Evolutionary conservation across 768 basidiomycete species (phyloP), one percentile per base, ranked within the genome.

Genomic region (Leccinum imitatum): DNA sequence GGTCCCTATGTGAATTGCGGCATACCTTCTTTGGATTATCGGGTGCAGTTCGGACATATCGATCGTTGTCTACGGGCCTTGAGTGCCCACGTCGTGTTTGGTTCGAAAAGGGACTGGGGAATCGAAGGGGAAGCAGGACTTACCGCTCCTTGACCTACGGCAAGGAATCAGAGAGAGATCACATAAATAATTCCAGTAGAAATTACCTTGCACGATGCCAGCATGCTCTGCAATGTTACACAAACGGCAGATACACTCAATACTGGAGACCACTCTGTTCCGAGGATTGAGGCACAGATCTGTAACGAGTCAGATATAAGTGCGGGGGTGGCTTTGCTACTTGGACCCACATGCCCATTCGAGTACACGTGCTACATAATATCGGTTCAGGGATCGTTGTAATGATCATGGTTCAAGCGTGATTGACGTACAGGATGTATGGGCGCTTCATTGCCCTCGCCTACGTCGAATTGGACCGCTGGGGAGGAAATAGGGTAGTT

Each of bases 271-370:
- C 92, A 94, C 64, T 93, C 93, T 65, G 83, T 89, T 27, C 91
- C 93, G 8, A 95, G 84, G 58, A 95, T 93, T 14, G 90, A 93
- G 9, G 90, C 91, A 69, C 93, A 95, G 65, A 95, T 94, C 89
- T 94, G 41, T 21, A 51, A 39, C 52, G 52, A n/a, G 58, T 66
- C 58, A 69, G 59, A 60, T 58, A 55, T 48, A 56, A 57, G 65
- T 65, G 51, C 53, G 58, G 33, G 41, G 17, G 47, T 55, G 25
- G 60, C n/a, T 3, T 31, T 39, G 23, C 4, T 23, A 57, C 35
- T 13, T 54, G 13, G 23, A 35, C 84, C 63, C 75, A 93, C 88
- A 80, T 91, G 90, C 60, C 93, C 87, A 70, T 93, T 93, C 10
- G 91, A 92, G 71, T 93, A 93, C 50, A 92, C 87, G 67, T 93